Percentiles rank a stretch among this genome's conserved stretches.
Evolutionary conservation across 2,329 filamentous ascomycete species (phyloP).

Genomic region (Magnaporthiopsis incrustans): DNA sequence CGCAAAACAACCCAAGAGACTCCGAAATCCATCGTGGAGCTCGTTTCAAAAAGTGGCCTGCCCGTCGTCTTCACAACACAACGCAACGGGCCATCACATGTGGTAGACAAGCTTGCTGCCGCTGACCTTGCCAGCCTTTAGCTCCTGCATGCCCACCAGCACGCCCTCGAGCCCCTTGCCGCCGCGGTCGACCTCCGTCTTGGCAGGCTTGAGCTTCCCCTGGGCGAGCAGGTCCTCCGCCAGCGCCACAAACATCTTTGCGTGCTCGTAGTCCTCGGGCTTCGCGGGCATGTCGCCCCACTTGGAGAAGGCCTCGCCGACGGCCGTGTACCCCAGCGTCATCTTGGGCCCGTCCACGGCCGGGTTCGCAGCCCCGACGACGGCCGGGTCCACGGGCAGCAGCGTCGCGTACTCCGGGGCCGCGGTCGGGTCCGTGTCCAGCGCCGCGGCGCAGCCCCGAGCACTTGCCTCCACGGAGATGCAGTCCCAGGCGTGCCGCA

Average conservation of each 20-base stretch:
- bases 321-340: conserved; percentile 24
- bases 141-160: conserved; percentile 21
- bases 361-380: conserved; percentile 30
- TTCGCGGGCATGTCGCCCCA: no score
- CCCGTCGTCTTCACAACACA: no score
- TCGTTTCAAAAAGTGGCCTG: no score
- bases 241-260: conserved; percentile 25
- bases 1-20: no score
- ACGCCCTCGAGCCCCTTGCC: conserved; percentile 23
- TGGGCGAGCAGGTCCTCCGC: conserved; percentile 21
- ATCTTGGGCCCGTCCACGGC: neutral
- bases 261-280: conserved; percentile 25
- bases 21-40: no score
- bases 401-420: conserved; percentile 10
- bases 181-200: conserved; percentile 17
- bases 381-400: conserved; percentile 6
- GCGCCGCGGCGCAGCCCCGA: conserved; percentile 20
- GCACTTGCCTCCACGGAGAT: conserved; percentile 19
- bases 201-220: conserved; percentile 27
- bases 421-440: conserved; percentile 7
- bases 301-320: conserved; percentile 23
- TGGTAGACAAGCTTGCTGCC: conserved; percentile 31
- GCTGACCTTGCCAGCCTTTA: conserved; percentile 25
- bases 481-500: conserved; percentile 29
- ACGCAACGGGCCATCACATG: conserved; percentile 10